phyloP scores from a whole-genome alignment of 768 basidiomycete species.

The Mycena indigotica region DNA sequence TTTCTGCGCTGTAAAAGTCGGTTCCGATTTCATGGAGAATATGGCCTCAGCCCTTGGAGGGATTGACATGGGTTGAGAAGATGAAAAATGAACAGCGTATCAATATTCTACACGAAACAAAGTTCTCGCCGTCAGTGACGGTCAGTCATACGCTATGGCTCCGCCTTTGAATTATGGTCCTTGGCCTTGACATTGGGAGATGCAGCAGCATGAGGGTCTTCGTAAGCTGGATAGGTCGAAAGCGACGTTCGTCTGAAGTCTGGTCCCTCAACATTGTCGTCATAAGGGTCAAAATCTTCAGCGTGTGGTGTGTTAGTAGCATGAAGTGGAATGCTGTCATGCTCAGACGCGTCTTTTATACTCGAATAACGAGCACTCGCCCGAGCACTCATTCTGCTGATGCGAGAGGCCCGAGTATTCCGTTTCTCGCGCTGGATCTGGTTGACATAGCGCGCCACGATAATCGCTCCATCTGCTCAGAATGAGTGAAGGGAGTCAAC shows the following conservation, averaged over 20 bases:
- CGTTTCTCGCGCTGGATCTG: slow-evolving; percentile 55
- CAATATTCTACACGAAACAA: no score
- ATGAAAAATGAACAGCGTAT: no score
- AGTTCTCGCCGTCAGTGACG: no score
- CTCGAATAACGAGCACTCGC: slow-evolving; percentile 32
- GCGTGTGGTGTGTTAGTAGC: slow-evolving; percentile 16
- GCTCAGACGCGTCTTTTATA: slow-evolving; percentile 21
- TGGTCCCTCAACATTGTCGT: slow-evolving; percentile 27
- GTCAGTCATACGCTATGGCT: no score
- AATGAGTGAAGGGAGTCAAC: slow-evolving; percentile 8
- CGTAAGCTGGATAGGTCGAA: slow-evolving; percentile 12
- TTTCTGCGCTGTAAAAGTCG: no score
- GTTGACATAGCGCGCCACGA: slow-evolving; percentile 56
- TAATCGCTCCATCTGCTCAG: slow-evolving; percentile 50
- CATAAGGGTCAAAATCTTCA: slow-evolving; percentile 45
- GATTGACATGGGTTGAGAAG: no score
- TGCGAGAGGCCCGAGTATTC: slow-evolving; percentile 38
- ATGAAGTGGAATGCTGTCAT: slow-evolving; percentile 13
- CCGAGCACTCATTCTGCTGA: slow-evolving; percentile 38
- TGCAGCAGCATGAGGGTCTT: no score
- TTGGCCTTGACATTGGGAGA: no score
- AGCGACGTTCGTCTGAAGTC: slow-evolving; percentile 17
- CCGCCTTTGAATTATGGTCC: no score
- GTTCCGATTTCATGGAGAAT: no score
- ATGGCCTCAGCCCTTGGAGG: no score